These are phyloP conservation scores for Cladorrhinum samala DNA, from an alignment of 495 filamentous ascomycete genomes.

Conservation along the genomic window DNA sequence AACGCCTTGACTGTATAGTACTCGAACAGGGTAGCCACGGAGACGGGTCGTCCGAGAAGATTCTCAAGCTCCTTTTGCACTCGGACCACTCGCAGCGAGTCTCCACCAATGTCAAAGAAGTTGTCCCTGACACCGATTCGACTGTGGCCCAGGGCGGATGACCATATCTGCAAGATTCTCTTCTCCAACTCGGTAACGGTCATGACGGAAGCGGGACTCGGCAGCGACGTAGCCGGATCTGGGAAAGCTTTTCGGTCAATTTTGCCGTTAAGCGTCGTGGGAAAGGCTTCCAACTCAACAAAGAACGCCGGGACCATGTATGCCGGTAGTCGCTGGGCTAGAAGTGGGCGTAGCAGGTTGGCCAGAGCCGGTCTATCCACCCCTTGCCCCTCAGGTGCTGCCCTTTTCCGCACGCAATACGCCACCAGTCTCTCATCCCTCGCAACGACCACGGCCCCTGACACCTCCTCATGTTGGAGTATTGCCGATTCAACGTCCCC, in stretches of 20 bases:
- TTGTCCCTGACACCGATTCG: slow-evolving; percentile 45
- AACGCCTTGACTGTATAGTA: slow-evolving; percentile 27
- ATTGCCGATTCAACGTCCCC: slow-evolving; percentile 48
- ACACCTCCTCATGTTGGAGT: slow-evolving; percentile 18
- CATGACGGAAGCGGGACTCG: slow-evolving; percentile 31
- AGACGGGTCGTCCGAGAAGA: slow-evolving; percentile 14
- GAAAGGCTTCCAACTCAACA: slow-evolving; percentile 46
- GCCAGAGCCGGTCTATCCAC: slow-evolving; percentile 2
- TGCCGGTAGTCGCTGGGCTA: slow-evolving; percentile 41
- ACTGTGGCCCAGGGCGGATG: slow-evolving; percentile 36
- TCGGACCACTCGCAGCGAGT: slow-evolving; percentile 53
- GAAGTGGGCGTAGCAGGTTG: slow-evolving; percentile 17
- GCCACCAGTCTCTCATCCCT: slow-evolving; percentile 19
- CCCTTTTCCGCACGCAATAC: slow-evolving; percentile 11
- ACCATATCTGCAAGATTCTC: slow-evolving; percentile 41
- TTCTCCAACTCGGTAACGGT: slow-evolving; percentile 27
- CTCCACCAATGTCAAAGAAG: slow-evolving; percentile 64
- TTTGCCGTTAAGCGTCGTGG: slow-evolving; percentile 53
- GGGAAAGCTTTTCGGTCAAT: slow-evolving; percentile 48
- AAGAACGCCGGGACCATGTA: slow-evolving; percentile 64
- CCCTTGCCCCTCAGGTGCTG: background rate
- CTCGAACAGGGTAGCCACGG: slow-evolving; percentile 24
- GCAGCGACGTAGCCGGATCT: slow-evolving; percentile 37
- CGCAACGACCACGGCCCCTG: slow-evolving; percentile 16
- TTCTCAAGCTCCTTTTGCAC: slow-evolving; percentile 31